phyloP scores from a whole-genome alignment of 495 filamentous ascomycete genomes.

The Clohesyomyces aquaticus region DNA sequence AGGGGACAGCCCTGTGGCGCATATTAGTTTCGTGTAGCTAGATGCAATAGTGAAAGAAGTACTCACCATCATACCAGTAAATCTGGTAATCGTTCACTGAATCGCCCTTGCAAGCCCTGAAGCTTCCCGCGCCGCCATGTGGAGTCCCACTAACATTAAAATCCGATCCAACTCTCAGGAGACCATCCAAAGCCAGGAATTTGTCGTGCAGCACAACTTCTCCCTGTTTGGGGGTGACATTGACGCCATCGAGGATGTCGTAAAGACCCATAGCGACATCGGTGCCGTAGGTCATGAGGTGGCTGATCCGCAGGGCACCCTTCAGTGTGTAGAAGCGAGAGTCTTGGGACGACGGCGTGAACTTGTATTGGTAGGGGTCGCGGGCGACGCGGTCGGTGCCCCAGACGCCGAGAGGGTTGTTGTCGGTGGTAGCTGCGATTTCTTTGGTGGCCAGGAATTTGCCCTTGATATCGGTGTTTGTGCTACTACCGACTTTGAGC shows the following conservation, averaged over 20 bases:
- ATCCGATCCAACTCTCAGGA: neutral
- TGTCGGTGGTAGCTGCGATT: neutral
- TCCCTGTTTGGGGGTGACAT: neutral
- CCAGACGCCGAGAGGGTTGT: conserved; percentile 13
- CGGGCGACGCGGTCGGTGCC: neutral
- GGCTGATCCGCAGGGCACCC: neutral
- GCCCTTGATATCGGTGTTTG: neutral
- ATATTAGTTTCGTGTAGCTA: neutral
- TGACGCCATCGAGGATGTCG: neutral
- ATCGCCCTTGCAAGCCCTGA: conserved; percentile 7
- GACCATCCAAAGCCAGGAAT: conserved; percentile 1
- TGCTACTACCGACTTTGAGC: neutral
- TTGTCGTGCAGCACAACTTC: conserved; percentile 4
- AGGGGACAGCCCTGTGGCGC: neutral
- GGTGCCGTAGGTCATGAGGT: neutral
- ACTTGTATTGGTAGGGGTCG: conserved; percentile 3
- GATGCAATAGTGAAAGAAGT: neutral
- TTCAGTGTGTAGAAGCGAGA: conserved; percentile 1
- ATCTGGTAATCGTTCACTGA: conserved; percentile 11
- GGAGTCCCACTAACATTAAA: neutral
- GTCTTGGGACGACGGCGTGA: neutral
- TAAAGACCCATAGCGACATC: neutral
- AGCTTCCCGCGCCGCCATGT: conserved; percentile 1
- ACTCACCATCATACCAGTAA: conserved; percentile 17
- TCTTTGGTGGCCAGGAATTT: neutral